These are phyloP conservation scores for Kingdonia uniflora DNA, from an alignment of 164 flowering plant species.

Conservation along the genomic window DNA sequence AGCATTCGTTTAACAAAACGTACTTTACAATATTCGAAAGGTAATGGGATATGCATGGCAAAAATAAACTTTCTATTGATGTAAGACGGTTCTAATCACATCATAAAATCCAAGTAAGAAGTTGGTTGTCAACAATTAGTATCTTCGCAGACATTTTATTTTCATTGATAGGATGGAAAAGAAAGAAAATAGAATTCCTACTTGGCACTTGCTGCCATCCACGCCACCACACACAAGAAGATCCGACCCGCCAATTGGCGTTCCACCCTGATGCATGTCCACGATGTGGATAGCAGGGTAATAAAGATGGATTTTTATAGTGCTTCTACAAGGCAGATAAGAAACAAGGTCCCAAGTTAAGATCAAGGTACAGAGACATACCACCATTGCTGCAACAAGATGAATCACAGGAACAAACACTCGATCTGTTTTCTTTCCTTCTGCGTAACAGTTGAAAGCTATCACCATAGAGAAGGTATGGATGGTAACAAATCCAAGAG, in stretches of 20 bases:
- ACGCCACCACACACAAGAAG: no score
- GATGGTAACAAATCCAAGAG: constrained; percentile 84
- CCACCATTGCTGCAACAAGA: constrained; percentile 67
- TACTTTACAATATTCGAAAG: neutral
- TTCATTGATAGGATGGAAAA: no score
- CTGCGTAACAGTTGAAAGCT: constrained; percentile 87
- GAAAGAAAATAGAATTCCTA: no score
- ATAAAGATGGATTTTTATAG: neutral
- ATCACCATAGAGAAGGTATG: constrained; percentile 98
- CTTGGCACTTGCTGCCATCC: no score
- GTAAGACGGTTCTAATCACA: neutral
- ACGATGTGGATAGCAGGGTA: neutral
- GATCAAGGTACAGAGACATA: constrained; percentile 16
- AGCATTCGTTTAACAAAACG: neutral
- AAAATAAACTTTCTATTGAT: neutral
- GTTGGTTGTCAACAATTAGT: neutral
- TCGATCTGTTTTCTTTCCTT: constrained; percentile 62
- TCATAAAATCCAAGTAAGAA: neutral
- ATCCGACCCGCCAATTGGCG: neutral
- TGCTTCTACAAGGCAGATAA: no score
- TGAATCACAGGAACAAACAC: constrained; percentile 73
- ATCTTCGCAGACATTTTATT: neutral
- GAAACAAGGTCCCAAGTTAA: neutral
- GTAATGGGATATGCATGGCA: neutral
- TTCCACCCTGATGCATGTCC: neutral